Evolutionary conservation across 148 eudicot species (phyloP).

Genomic region (Chenopodium berlandieri): DNA sequence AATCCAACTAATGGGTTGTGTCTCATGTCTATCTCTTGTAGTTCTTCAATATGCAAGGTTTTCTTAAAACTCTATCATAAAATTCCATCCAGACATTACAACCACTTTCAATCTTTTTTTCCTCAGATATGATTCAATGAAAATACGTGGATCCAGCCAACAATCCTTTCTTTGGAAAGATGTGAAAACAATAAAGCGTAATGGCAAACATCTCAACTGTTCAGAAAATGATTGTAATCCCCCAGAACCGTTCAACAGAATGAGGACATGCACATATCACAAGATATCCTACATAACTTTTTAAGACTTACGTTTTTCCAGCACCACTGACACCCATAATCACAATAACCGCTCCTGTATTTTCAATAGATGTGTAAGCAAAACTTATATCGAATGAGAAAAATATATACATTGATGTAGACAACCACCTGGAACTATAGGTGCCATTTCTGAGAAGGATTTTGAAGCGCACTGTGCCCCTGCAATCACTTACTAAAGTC

Average conservation of each 20-base stretch:
- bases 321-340: conserved; percentile 94
- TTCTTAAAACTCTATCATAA: neutral
- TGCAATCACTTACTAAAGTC: conserved; percentile 8
- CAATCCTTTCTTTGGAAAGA: too few species aligned
- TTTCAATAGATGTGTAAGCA: neutral
- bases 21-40: neutral
- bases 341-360: conserved; percentile 56
- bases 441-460: conserved; percentile 19
- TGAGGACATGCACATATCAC: neutral
- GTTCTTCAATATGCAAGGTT: neutral
- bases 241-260: neutral
- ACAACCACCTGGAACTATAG: conserved; percentile 23
- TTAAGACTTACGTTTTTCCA: conserved; percentile 78
- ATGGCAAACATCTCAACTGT: neutral
- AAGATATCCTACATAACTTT: neutral
- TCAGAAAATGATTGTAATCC: neutral
- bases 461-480: conserved; percentile 8
- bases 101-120: too few species aligned
- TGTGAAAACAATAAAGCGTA: neutral
- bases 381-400: neutral
- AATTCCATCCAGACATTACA: too few species aligned
- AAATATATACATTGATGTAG: neutral
- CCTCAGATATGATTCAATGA: too few species aligned
- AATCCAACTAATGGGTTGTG: neutral
- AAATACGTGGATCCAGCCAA: too few species aligned